Conservation (phyloP, 306 rosid species). For the Medicago ruthenica region DNA sequence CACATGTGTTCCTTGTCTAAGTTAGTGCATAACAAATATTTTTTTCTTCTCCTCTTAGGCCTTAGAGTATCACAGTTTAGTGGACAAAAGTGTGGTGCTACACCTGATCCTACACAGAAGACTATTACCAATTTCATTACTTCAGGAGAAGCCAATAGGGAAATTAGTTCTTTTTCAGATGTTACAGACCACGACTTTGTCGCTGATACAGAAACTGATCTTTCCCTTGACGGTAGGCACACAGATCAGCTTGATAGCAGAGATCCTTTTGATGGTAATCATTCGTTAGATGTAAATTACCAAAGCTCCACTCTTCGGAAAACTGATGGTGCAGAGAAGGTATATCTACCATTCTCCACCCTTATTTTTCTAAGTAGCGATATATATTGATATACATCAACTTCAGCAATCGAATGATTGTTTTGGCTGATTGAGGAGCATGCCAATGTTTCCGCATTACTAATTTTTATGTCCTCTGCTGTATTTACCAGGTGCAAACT, state of each 20-base stretch:
- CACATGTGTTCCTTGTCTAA: conserved; percentile 29
- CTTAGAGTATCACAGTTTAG: conserved; percentile 79
- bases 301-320: conserved; percentile 40
- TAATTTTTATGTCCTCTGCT: conserved; percentile 36
- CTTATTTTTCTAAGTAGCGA: conserved; percentile 19
- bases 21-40: conserved; percentile 37
- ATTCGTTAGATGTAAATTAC: conserved; percentile 43
- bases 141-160: conserved; percentile 55
- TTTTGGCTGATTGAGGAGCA: conserved; percentile 27
- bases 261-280: conserved; percentile 50
- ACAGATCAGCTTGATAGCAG: conserved; percentile 38
- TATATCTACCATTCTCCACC: conserved; percentile 1
- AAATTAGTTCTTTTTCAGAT: conserved; percentile 47
- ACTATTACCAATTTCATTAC: conserved; percentile 69
- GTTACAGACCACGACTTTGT: conserved; percentile 42
- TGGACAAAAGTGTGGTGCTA: conserved; percentile 56
- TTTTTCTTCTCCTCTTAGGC: conserved; percentile 58
- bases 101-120: conserved; percentile 74
- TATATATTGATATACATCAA: conserved; percentile 33
- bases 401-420: conserved; percentile 28
- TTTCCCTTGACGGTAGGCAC: conserved; percentile 46
- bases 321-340: conserved; percentile 48
- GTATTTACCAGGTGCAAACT: conserved; percentile 43
- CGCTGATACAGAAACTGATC: conserved; percentile 56
- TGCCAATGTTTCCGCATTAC: not conserved